phyloP scores from a whole-genome alignment of 192 early-diverging fungal species.

The Obelidium mucronatum region DNA sequence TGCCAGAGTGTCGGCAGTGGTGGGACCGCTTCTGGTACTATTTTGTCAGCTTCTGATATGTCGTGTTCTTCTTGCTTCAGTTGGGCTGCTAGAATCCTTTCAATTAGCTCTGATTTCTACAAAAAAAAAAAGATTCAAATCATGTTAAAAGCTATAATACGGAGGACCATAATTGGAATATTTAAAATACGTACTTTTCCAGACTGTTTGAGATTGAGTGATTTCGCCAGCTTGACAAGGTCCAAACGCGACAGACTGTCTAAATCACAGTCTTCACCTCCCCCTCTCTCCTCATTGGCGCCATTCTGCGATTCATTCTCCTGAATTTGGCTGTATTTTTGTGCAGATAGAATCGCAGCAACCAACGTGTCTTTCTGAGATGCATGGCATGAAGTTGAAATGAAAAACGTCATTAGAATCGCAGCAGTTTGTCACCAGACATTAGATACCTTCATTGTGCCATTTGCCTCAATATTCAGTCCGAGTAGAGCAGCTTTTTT shows the following conservation, averaged over 20 bases:
- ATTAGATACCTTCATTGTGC: no score
- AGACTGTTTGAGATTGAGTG: neutral
- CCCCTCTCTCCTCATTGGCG: neutral
- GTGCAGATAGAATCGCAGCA: conserved; percentile 3
- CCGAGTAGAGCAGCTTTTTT: no score
- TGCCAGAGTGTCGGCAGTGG: neutral
- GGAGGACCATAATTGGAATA: neutral
- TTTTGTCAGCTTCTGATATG: neutral
- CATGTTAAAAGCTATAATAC: neutral
- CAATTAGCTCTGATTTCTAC: conserved; percentile 14
- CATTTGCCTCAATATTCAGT: no score
- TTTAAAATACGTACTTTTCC: conserved; percentile 11
- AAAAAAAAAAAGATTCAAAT: no score
- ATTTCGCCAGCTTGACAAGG: conserved; percentile 17
- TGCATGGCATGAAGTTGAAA: no score
- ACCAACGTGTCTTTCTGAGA: conserved; percentile 7
- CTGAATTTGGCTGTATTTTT: neutral
- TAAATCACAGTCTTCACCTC: neutral
- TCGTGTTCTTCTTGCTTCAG: neutral
- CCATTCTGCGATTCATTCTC: no score
- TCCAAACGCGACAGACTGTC: neutral
- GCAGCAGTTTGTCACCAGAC: no score
- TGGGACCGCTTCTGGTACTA: neutral
- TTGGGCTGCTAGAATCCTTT: neutral
- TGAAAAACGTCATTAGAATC: no score